Evolutionary conservation across 2,329 filamentous ascomycete species (phyloP).

Genomic region (Fusarium odoratissimum): DNA sequence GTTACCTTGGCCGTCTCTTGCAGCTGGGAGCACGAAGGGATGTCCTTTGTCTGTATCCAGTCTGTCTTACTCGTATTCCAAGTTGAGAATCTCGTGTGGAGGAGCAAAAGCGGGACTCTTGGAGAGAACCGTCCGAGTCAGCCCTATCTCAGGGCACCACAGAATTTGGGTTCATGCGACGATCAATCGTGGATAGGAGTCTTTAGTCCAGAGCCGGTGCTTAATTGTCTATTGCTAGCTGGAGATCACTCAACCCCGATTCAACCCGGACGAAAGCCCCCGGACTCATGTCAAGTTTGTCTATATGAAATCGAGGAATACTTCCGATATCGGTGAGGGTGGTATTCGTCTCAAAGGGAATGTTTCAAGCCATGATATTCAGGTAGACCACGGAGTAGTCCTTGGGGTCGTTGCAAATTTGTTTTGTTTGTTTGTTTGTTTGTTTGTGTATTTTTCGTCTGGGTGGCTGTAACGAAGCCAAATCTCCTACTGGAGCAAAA

Average conservation of each 20-base stretch:
- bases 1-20: not conserved
- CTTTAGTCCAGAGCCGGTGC: not conserved
- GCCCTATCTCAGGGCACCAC: conserved; percentile 21
- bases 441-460: too few relatives aligned
- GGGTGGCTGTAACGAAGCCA: too few relatives aligned
- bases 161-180: not conserved
- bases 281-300: not conserved
- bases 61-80: not conserved
- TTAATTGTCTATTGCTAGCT: not conserved
- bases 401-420: not conserved
- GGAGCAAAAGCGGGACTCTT: not conserved
- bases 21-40: not conserved
- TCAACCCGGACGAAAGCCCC: not conserved
- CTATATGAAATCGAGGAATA: not conserved
- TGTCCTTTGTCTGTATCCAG: not conserved
- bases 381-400: not conserved
- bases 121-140: conserved; percentile 4
- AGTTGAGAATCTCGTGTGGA: not conserved
- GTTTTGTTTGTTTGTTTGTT: too few relatives aligned
- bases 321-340: not conserved
- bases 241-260: not conserved
- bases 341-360: not conserved
- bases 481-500: too few relatives aligned
- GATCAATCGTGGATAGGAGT: not conserved
- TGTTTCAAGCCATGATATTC: not conserved